Evolutionary conservation across 768 basidiomycete genomes (phyloP), one percentile per base, ranked within the genome.

Genomic region (Leccinum boreale): DNA sequence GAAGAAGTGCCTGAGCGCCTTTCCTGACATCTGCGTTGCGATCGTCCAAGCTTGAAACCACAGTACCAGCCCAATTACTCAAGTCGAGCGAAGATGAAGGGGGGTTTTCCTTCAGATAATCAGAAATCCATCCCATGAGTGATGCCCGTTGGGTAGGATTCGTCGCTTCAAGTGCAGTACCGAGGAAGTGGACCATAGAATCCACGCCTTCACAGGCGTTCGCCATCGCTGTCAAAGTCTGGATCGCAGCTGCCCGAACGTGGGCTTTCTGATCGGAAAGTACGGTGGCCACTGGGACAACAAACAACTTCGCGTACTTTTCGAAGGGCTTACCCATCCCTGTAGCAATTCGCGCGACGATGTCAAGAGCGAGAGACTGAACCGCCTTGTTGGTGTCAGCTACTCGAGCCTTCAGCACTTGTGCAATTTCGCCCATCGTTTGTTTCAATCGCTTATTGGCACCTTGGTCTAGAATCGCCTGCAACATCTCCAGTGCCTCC

Each of bases 311-410:
- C 3, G 83, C 80, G 66, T 96, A 82, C 71, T 92, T 96, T 66
- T 98, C 96, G 67, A 99, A 98, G 2, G 92, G 84, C 68, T 89
- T 93, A 44, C 94, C 94, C 93, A 99, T 98, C 2, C 94, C 95
- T 2, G 81, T 84, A 7, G 97, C 94, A 61, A 98, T 86, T 31
- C 92, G 89, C 35, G 87, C 81, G 53, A 98, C 86, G 56, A 96
- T 89, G 67, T 96, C 94, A 21, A 99, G 82, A 23, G 96, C 90
- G 48, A 97, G 80, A 14, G 80, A 77, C 72, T 98, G 97, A 33
- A 98, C 95, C 9, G 90, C 85, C 69, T 98, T 93, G 77, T 99
- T 99, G 47, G 90, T 88, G 72, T 99, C 97, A 15, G 82, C 83
- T 24, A 98, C 84, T 62, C 97, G 84, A 12, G 85, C 84, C 73